Base-by-base conservation (phyloP, 106 monocot species). In the Dendrobium catenatum region DNA sequence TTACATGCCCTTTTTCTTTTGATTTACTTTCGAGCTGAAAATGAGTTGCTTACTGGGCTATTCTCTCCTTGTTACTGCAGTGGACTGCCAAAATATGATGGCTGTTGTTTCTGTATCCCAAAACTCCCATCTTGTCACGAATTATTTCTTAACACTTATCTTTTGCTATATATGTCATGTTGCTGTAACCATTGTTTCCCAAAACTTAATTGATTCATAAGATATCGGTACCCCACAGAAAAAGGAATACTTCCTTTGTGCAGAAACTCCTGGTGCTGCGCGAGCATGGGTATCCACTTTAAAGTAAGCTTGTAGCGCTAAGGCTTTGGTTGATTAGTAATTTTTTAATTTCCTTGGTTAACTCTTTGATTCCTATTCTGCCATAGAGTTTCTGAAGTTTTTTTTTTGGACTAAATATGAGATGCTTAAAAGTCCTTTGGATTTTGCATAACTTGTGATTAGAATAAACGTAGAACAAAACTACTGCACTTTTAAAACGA, bases 41-140 rank as follows among this genome's bases (percentile, higher is more conserved):
- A 42, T 18, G 44, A 6, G 43, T 49, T 76, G 20, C 27, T 76
- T 18, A 40, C 58, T 78, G 58, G 54, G 2, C 51, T 59, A 70
- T 44, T 41, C 55, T 81, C 73, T 73, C 7, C 68, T 70, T 72
- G 29, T 77, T 81, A 22, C 76, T 93, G 85, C 91, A 99, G 98
- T 77, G 95, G 93, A 47, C 84, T 90, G 22, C 91, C 93, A 75
- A 99, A 99, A 81, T 99, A 95, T 86, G 91, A 99, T 49, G 95
- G 98, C 64, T 99, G 98, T 83, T 95, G 98, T 87, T 95, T 99
- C 43, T 99, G 98, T 99, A 99, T 99, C 98, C 97, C 46, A 24
- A 56, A 70, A 26, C 40, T 51, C 6, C 26, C 42, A 70, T 68
- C 29, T 41, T 74, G 81, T 42, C 8, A 40, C n/a, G 26, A 37